Conservation (phyloP, 192 early-diverging fungal genomes). For the Spinellus fusiger region DNA sequence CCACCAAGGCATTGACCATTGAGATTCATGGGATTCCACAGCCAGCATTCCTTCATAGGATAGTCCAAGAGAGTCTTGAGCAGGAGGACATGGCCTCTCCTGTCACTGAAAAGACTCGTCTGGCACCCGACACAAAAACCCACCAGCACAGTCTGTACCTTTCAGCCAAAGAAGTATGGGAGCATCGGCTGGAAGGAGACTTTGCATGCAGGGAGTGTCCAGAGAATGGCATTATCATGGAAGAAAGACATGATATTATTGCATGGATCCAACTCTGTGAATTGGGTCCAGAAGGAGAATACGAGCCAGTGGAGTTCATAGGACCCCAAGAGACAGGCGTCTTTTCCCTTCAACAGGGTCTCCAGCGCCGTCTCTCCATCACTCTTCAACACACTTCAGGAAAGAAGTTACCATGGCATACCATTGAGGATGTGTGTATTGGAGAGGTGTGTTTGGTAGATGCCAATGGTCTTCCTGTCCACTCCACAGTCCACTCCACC, state of each 20-base stretch:
- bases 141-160: too few species aligned
- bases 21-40: slow-evolving; percentile 45
- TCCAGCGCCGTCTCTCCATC: slow-evolving; percentile 68
- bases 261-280: slow-evolving; percentile 65
- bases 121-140: neutral
- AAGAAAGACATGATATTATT: slow-evolving; percentile 62
- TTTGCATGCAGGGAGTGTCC: slow-evolving; percentile 5
- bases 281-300: slow-evolving; percentile 54
- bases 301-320: slow-evolving; percentile 46
- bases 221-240: slow-evolving; percentile 52
- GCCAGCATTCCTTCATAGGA: slow-evolving; percentile 4
- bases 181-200: neutral
- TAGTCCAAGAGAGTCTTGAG: slow-evolving; percentile 19
- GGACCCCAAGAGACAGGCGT: slow-evolving; percentile 43
- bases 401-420: slow-evolving; percentile 49
- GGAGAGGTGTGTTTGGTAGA: slow-evolving; percentile 46
- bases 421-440: slow-evolving; percentile 36
- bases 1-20: slow-evolving; percentile 31
- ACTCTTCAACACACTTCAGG: slow-evolving; percentile 61
- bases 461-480: slow-evolving; percentile 44
- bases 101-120: neutral
- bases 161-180: neutral
- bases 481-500: slow-evolving; percentile 28
- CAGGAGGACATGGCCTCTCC: neutral
- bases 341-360: slow-evolving; percentile 66